phyloP scores from a whole-genome alignment of 2,329 filamentous ascomycete genomes.

The Aureobasidium leucospermi region DNA sequence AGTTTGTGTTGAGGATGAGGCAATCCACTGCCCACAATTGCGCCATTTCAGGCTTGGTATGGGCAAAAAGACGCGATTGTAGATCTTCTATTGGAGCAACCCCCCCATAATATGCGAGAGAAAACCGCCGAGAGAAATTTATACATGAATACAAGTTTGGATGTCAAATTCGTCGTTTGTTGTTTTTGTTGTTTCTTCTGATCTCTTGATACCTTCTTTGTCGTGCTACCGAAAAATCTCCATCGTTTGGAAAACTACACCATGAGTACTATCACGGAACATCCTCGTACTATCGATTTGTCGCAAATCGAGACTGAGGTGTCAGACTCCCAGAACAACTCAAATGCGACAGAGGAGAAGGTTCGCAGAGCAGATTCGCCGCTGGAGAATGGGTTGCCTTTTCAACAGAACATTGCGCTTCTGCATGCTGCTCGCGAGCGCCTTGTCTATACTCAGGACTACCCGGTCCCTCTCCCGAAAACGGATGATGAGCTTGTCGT shows the following conservation, averaged over 20 bases:
- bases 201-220: not conserved
- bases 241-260: not conserved
- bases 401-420: not conserved
- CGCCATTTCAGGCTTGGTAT: slow-evolving; percentile 1
- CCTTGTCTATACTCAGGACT: not conserved
- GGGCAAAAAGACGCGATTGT: not conserved
- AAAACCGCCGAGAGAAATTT: too few species aligned
- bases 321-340: not conserved
- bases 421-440: slow-evolving; percentile 2
- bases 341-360: not conserved
- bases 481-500: slow-evolving; percentile 50
- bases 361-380: not conserved
- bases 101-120: not conserved
- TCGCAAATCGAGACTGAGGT: not conserved
- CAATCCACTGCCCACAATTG: not conserved
- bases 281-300: not conserved
- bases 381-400: not conserved
- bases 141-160: not conserved
- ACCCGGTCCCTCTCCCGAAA: not conserved
- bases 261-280: not conserved
- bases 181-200: not conserved
- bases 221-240: too few species aligned
- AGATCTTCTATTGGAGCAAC: not conserved
- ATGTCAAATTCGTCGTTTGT: not conserved
- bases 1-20: not conserved